Percentiles rank a stretch among this genome's conserved stretches.
These are phyloP conservation scores for Phragmites australis DNA, from an alignment of 176 grass and related monocot genomes.

Conservation along the genomic window DNA sequence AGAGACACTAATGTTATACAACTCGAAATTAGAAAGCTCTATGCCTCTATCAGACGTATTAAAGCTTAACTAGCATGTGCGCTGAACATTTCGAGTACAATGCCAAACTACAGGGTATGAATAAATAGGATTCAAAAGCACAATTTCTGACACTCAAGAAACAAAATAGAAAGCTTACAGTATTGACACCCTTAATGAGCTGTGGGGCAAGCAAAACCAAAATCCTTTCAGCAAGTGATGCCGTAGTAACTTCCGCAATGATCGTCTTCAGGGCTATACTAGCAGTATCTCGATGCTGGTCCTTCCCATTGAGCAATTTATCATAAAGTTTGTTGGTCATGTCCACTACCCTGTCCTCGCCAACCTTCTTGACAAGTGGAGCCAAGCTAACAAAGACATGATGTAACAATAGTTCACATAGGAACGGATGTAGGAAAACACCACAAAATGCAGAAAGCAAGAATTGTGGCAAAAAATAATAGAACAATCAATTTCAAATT, in stretches of 20 bases:
- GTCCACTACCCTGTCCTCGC: constrained; percentile 84
- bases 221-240: constrained; percentile 88
- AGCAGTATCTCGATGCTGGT: constrained; percentile 96
- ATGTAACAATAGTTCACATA: constrained; percentile 19
- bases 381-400: constrained; percentile 57
- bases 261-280: constrained; percentile 98
- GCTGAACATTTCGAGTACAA: background rate
- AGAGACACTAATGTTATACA: background rate
- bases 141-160: background rate
- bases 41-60: background rate
- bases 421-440: background rate
- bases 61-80: background rate
- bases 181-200: constrained; percentile 77
- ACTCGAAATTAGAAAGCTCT: background rate
- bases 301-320: constrained; percentile 96
- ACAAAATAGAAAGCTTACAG: constrained; percentile 52
- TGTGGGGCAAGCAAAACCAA: constrained; percentile 77
- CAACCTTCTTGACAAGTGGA: constrained; percentile 93
- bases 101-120: background rate
- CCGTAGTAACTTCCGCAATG: constrained; percentile 73
- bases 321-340: constrained; percentile 94
- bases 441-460: background rate
- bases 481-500: constrained; percentile 3
- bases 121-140: constrained; percentile 6
- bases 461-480: background rate